Base-by-base conservation (phyloP, 2,329 filamentous ascomycete species). In the Dichotomopilus funicola region DNA sequence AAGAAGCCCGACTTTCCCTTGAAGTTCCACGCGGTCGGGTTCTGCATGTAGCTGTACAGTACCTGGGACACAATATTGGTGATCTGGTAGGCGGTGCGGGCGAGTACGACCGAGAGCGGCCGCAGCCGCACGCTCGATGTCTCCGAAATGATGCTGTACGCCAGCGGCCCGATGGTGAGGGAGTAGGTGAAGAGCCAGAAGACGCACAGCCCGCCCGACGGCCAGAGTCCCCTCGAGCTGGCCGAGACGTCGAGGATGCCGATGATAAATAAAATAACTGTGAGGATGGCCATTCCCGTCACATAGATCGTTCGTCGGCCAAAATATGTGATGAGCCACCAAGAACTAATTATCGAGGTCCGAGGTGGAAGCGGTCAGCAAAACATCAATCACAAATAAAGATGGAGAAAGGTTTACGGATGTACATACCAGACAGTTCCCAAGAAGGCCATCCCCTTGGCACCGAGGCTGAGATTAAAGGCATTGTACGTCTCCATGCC, bases 101-200 rank as follows among this genome's bases (percentile, higher is more conserved):
- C 74, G 13, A 78, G 62, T 10, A 75, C 74, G 13, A 77, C 71
- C 0, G 74, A 74, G 64, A 77, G 75, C 48, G 72, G 74, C 46
- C 75, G 70, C 19, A 78, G 69, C 41, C 75, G 74, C 4, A 74
- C 76, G 0, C 73, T 75, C 0, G 71, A 70, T 3, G 77, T 59
- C 63, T 78, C 75, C 1, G 75, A 40, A 59, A 73, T 69, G 35
- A 76, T 72, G 19, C 73, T 75, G 66, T 75, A 77, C 57, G 74
- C 66, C 27, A 76, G 73, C 5, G 73, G 74, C 0, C 74, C 74
- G 42, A 75, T 71, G 34, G 69, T 68, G 68, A 75, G 72, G 6
- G 69, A 73, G 62, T 75, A 76, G 5, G 68, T 65, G 48, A 69
- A 70, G 2, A 75, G 68, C 74, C 75, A 79, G 34, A 75, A 70